Conservation (phyloP, 352 stramenopile species). For the Globisporangium camurandrum region DNA sequence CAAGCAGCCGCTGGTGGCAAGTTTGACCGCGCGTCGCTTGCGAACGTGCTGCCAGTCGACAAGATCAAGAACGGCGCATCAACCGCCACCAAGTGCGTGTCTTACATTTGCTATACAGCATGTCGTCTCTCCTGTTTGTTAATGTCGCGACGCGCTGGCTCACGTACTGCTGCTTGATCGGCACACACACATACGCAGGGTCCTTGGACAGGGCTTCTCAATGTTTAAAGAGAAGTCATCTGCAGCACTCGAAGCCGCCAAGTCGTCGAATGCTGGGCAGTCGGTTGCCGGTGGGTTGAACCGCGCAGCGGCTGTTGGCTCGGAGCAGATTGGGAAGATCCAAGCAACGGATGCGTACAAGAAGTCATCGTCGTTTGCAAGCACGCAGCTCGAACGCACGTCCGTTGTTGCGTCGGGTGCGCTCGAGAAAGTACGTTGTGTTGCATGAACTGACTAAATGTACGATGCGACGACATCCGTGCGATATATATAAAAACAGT, state of each 20-base stretch:
- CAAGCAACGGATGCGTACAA: slow-evolving; percentile 85
- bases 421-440: slow-evolving; percentile 47
- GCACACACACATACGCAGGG: too few species aligned
- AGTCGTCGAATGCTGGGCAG: slow-evolving; percentile 66
- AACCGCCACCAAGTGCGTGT: slow-evolving; percentile 69
- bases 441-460: not conserved
- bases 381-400: slow-evolving; percentile 48
- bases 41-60: slow-evolving; percentile 78
- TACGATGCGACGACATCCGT: too few species aligned
- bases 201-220: slow-evolving; percentile 59
- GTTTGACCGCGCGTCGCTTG: slow-evolving; percentile 60
- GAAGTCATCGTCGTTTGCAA: slow-evolving; percentile 59
- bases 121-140: too few species aligned
- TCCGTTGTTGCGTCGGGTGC: slow-evolving; percentile 57
- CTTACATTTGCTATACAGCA: too few species aligned
- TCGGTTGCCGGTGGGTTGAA: slow-evolving; percentile 60
- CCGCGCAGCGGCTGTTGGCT: slow-evolving; percentile 47
- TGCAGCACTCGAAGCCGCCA: slow-evolving; percentile 63
- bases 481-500: too few species aligned
- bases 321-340: slow-evolving; percentile 72
- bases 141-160: not conserved
- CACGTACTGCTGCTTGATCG: not conserved
- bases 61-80: slow-evolving; percentile 86
- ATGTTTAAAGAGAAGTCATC: slow-evolving; percentile 71
- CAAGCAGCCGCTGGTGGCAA: slow-evolving; percentile 13